Percentiles rank a stretch among this genome's conserved stretches.
Conservation (phyloP, 2,329 filamentous ascomycete genomes). For the Sporothrix brunneoviolacea region DNA sequence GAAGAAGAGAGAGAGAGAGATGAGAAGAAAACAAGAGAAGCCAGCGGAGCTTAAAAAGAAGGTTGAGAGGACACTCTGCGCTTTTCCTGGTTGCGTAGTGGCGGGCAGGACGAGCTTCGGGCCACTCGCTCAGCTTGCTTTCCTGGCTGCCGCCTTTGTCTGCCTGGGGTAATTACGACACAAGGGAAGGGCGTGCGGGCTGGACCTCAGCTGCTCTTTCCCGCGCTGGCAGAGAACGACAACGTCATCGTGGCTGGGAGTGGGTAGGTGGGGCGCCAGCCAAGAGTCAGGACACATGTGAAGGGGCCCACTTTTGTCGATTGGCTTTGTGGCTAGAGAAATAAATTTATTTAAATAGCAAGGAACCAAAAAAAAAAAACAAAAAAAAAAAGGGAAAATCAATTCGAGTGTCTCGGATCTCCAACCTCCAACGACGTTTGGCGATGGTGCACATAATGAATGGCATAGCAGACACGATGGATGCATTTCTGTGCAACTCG, state of each 20-base stretch:
- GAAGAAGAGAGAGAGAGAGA: neutral
- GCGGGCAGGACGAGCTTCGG: neutral
- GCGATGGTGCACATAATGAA: too few relatives aligned
- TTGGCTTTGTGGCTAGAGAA: neutral
- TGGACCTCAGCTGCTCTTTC: neutral
- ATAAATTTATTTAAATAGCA: too few relatives aligned
- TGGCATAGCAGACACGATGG: too few relatives aligned
- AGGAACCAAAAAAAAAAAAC: neutral
- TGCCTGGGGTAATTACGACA: neutral
- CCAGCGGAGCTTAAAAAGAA: neutral
- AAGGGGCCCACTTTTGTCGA: neutral
- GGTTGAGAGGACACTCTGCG: neutral
- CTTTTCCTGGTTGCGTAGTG: constrained; percentile 6
- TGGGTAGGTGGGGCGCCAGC: neutral
- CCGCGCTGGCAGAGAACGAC: constrained; percentile 1
- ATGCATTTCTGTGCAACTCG: too few relatives aligned
- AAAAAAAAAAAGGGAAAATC: neutral
- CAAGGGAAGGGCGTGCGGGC: neutral
- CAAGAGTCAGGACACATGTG: neutral
- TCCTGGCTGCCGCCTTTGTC: neutral
- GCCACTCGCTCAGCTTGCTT: neutral
- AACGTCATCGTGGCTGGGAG: constrained; percentile 10
- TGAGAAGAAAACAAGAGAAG: neutral
- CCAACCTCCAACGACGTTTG: neutral
- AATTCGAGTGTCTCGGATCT: neutral